phyloP scores from a whole-genome alignment of 148 eudicot genomes.

The Silene latifolia region DNA sequence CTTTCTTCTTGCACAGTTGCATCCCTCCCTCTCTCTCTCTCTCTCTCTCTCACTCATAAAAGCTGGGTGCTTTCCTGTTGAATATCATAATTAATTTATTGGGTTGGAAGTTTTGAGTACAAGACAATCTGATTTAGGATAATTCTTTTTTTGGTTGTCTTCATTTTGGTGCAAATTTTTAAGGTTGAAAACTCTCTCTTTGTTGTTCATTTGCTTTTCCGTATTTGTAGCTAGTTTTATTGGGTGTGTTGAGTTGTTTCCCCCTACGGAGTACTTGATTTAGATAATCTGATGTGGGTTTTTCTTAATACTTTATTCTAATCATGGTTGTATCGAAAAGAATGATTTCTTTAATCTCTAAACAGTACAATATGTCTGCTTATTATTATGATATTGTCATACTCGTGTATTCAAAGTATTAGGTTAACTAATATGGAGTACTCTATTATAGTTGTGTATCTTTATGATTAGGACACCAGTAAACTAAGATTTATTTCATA shows the following conservation, averaged over 20 bases:
- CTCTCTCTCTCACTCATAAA: too few species aligned
- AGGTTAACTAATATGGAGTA: constrained; percentile 49
- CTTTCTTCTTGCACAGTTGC: too few species aligned
- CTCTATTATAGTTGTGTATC: constrained; percentile 37
- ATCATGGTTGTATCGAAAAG: constrained; percentile 44
- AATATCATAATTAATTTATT: constrained; percentile 30
- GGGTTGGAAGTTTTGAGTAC: constrained; percentile 22
- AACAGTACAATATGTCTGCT: constrained; percentile 32
- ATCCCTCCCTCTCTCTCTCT: constrained; percentile 20
- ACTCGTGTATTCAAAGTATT: constrained; percentile 48
- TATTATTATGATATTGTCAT: constrained; percentile 28
- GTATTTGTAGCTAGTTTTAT: constrained; percentile 17
- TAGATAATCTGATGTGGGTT: constrained; percentile 49
- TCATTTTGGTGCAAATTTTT: constrained; percentile 22
- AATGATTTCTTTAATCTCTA: constrained; percentile 33
- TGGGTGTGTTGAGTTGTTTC: neutral
- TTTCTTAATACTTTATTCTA: constrained; percentile 37
- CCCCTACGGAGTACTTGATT: constrained; percentile 31
- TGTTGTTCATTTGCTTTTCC: too few species aligned
- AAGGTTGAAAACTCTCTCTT: constrained; percentile 26
- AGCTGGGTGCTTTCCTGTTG: too few species aligned
- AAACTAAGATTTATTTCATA: constrained; percentile 29
- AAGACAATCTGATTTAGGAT: constrained; percentile 9
- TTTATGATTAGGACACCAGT: constrained; percentile 66
- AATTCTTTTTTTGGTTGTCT: neutral